Evolutionary conservation across 1,139 yeast genomes (phyloP), one percentile per base, ranked within the genome.

Genomic region (Yarrowia galli): DNA sequence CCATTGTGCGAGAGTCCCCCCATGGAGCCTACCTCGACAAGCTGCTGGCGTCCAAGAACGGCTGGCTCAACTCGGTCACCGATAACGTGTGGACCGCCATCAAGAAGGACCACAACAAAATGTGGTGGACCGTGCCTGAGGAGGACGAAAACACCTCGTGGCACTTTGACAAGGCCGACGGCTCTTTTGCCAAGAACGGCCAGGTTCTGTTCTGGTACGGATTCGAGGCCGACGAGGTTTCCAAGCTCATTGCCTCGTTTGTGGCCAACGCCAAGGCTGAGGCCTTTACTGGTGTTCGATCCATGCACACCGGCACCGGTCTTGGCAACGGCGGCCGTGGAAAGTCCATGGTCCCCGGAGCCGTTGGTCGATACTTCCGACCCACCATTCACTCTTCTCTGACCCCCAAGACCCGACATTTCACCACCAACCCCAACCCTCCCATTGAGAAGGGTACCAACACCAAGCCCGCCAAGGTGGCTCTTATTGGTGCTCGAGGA

Each of bases 401-500:
- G 38, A 40, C 56, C 61, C 65, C 43, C 36, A 43, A 48, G 38
- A 32, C 56, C 16, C 65, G 69, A 28, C 9, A 66, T 36, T 72
- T 71, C 71, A 69, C 74, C 32, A 79, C 89, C 53, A 86, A 88
- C 77, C 95, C 96, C 68, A 89, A 89, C 76, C 92, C 93, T 15
- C 95, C 96, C 23, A 73, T 85, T 58, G 82, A 82, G 70, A 82
- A 83, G 68, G 96, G 92, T 43, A 78, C 85, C 61, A 90, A 88
- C 80, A 82, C 83, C 58, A 78, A 81, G 67, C 85, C 85, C 69
- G 82, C 91, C 48, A 87, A 86, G 70, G 93, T 96, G 65, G 99
- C 98, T 1, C 85, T 95, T 74, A 93, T 95, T 76, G 99, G 99
- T 74, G 99, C 99, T 51, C 89, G 99, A 81, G 99, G 99, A 49